Evolutionary conservation across 345 rosid species (phyloP), one percentile per base, ranked within the genome.

Genomic region (Linum trigynum): DNA sequence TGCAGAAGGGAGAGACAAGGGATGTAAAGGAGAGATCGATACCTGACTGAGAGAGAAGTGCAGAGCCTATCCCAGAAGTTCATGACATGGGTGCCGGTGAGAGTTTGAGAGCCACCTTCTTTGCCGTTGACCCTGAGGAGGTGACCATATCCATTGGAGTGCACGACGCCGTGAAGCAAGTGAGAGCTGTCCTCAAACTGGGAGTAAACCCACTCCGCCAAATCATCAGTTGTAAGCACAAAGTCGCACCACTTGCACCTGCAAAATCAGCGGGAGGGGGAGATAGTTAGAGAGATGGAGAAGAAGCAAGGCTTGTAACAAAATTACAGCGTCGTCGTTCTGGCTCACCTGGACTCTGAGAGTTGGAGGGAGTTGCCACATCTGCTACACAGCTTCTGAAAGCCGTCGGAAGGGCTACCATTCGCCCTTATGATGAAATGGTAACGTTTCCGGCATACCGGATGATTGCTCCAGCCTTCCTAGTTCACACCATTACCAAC

Each of bases 391-490:
- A 77, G 38, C 66, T 74, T 75, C 50, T 72, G 65, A 42, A 65
- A 57, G 0, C 69, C 66, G 10, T 57, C 77, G 3, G 23, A 41
- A 5, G 69, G 36, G 55, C 65, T 57, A 50, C 61, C 59, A 39
- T 69, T 66, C 7, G 80, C 79, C 61, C 85, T 77, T 57, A 89
- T 78, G 53, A 89, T 83, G 72, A 89, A 89, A 72, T 86, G 96
- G 63, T 86, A 89, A 51, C 89, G 73, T 69, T 86, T 89, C 62
- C 79, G 68, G 61, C 90, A 89, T 38, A 89, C 96, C 7, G 92
- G 90, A 78, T 89, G 79, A 2, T 81, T 82, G 71, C 96, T 84
- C 92, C 96, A 89, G 64, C 96, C 92, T 89, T 64, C 16, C 61
- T 14, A 2, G 7, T 64, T 39, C 39, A 38, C 39, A 63, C 36